phyloP scores from a whole-genome alignment of 495 filamentous ascomycete species.

The Lasiosphaeria hispida region DNA sequence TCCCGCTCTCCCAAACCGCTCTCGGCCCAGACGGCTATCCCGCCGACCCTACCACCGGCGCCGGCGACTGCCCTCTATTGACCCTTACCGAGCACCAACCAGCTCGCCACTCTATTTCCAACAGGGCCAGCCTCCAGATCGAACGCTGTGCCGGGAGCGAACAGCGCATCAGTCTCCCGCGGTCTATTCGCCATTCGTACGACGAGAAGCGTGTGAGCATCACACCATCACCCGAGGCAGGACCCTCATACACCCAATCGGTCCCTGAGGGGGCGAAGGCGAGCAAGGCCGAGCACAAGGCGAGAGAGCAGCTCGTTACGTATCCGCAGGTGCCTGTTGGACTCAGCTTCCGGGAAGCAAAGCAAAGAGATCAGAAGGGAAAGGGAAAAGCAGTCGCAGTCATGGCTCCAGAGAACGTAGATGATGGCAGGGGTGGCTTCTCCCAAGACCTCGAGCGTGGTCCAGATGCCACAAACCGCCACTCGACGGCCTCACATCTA shows the following conservation, averaged over 20 bases:
- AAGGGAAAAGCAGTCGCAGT: constrained; percentile 45
- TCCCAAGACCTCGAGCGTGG: constrained; percentile 54
- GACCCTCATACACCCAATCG: constrained; percentile 1
- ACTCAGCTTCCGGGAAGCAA: constrained; percentile 27
- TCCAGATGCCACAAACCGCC: constrained; percentile 36
- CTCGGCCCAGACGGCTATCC: constrained; percentile 33
- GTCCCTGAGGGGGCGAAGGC: constrained; percentile 28
- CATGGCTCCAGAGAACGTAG: constrained; percentile 35
- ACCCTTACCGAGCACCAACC: constrained; percentile 65
- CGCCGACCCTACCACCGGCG: constrained; percentile 33
- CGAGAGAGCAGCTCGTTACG: constrained; percentile 32
- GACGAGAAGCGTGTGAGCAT: constrained; percentile 45
- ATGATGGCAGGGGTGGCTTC: constrained; percentile 31
- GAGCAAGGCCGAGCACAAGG: constrained; percentile 19
- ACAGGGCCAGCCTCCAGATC: constrained; percentile 58
- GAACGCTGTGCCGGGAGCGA: constrained; percentile 64
- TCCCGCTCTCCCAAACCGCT: constrained; percentile 45
- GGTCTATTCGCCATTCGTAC: constrained; percentile 48
- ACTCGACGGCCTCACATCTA: constrained; percentile 38
- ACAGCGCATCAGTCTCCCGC: constrained; percentile 67
- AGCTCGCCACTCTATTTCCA: constrained; percentile 53
- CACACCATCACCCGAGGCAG: constrained; percentile 32
- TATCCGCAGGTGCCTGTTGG: constrained; percentile 31
- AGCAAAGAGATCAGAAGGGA: constrained; percentile 24
- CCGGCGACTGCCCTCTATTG: constrained; percentile 68